Conservation (phyloP, 371 early-diverging fungal species). For the Circinella umbellata region DNA sequence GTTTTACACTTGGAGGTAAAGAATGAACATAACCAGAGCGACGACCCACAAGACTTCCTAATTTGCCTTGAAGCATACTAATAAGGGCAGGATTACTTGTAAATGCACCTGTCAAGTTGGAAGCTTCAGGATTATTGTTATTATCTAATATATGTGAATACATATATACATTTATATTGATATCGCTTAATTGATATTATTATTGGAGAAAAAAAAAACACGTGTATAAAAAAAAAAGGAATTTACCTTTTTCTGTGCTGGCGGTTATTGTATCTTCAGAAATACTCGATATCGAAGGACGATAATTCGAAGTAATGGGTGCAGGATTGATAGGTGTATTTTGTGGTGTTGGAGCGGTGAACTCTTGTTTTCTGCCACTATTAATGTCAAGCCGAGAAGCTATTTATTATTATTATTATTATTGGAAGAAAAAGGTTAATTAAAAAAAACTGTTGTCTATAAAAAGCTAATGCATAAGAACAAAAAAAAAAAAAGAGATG, state of each 20-base stretch:
- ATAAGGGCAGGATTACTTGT: constrained; percentile 51
- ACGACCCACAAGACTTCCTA: constrained; percentile 79
- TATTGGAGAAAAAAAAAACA: not conserved
- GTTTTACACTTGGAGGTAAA: constrained; percentile 75
- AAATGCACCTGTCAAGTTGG: constrained; percentile 26
- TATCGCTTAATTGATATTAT: too few relatives aligned
- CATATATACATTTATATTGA: not conserved
- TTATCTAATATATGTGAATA: not conserved
- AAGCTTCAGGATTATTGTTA: not conserved
- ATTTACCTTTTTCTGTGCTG: not conserved
- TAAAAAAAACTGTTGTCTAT: not conserved
- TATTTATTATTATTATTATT: not conserved
- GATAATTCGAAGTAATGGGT: constrained; percentile 45
- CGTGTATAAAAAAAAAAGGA: not conserved
- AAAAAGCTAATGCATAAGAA: constrained; percentile 4
- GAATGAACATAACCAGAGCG: constrained; percentile 81
- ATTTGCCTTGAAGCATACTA: constrained; percentile 68
- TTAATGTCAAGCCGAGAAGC: constrained; percentile 36
- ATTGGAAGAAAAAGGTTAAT: not conserved
- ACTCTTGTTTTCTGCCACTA: constrained; percentile 33
- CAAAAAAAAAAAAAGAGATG: not conserved
- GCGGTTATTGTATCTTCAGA: constrained; percentile 34
- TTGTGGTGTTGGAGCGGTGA: constrained; percentile 53
- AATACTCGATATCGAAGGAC: constrained; percentile 45
- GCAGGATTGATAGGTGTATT: constrained; percentile 54